Base-by-base conservation (phyloP, 768 basidiomycete genomes). In the Artomyces pyxidatus region DNA sequence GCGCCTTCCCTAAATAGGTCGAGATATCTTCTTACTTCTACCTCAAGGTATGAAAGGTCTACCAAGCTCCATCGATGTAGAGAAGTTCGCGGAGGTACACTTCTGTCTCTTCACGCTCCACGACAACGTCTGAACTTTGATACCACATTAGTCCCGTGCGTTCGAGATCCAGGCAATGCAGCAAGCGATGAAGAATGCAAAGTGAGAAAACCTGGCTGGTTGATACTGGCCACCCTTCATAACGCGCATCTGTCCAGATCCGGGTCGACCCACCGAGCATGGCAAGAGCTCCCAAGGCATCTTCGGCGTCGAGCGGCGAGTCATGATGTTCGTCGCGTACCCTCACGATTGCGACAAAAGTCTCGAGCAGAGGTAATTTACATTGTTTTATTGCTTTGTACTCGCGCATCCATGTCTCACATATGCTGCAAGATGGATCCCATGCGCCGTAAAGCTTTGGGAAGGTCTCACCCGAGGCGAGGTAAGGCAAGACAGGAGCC, bases 91-190 rank as follows among this genome's bases (percentile, higher is more conserved):
- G 16, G 83, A 93, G 72, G 92, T 88, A 42, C 21, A 69, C 47
- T 12, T 4, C 30, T 8, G 19, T 42, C 26, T 10, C 37, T 47
- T n/a, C n/a, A n/a, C n/a, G 2, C 3, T 11, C n/a, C 21, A 26
- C 12, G 14, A 40, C 19, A 40, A 9, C 30, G 25, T 21, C 55
- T 35, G 53, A 25, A 37, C 49, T 27, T 22, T 14, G 25, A 32
- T 8, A 19, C n/a, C 6, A 16, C 14, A 42, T 5, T 49, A 96
- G 90, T 80, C 89, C 14, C 77, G 93, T 50, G 76, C 82, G 6
- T 90, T 90, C 60, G 95, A 99, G 67, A 92, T 97, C 50, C 71
- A 78, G 41, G 86, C 93, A 0, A 93, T 99, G 85, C 82, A 94
- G 52, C 77, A 71, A 11, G 82, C 91, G 0, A 95, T 97, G 74